Evolutionary conservation across 371 early-diverging fungal genomes (phyloP).

Genomic region (Phascolomyces articulosus): DNA sequence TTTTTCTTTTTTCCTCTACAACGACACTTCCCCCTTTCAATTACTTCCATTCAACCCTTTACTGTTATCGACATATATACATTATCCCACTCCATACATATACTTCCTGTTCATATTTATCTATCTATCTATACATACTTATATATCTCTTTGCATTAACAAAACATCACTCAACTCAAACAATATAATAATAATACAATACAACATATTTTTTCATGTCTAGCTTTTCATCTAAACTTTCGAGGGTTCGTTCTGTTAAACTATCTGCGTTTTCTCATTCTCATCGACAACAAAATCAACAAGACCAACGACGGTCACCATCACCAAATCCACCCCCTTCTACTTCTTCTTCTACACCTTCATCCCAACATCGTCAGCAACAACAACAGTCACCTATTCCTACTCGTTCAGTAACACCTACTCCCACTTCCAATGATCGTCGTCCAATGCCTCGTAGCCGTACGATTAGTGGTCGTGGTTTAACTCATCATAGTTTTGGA

Average conservation of each 20-base stretch:
- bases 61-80: too few relatives aligned
- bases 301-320: slow-evolving; percentile 10
- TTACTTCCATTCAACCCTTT: too few relatives aligned
- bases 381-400: slow-evolving; percentile 5
- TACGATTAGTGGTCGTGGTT: slow-evolving; percentile 9
- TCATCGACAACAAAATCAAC: slow-evolving; percentile 5
- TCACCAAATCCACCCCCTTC: slow-evolving; percentile 22
- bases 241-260: slow-evolving; percentile 37
- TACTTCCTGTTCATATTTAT: slow-evolving; percentile 6
- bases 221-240: slow-evolving; percentile 36
- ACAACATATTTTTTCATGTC: slow-evolving; percentile 20
- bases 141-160: background rate
- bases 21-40: too few relatives aligned
- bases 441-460: slow-evolving; percentile 14
- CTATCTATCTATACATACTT: background rate
- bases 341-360: too few relatives aligned
- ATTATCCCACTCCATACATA: too few relatives aligned
- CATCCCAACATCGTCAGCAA: background rate
- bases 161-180: too few relatives aligned
- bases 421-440: slow-evolving; percentile 14
- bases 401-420: background rate
- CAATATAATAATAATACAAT: too few relatives aligned
- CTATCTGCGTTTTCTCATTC: slow-evolving; percentile 21
- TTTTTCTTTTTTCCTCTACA: too few relatives aligned
- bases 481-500: slow-evolving; percentile 26